Conservation (phyloP, 2,329 filamentous ascomycete species). For the Pyrenophora teres region DNA sequence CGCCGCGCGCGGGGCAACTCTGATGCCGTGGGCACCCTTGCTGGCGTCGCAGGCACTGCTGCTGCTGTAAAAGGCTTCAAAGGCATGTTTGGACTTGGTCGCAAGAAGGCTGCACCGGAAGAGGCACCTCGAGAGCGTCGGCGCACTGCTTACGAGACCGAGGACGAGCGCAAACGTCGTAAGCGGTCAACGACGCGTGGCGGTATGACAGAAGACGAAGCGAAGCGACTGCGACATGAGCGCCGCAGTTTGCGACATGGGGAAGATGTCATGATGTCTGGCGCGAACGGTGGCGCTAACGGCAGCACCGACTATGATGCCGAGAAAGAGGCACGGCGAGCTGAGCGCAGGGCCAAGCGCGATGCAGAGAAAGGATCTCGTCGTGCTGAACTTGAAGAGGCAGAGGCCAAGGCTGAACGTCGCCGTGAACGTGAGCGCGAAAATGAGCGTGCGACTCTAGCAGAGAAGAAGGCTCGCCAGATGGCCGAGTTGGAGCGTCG, state of each 20-base stretch:
- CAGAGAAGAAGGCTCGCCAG: slow-evolving; percentile 45
- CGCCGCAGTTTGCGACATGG: slow-evolving; percentile 41
- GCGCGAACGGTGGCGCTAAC: slow-evolving; percentile 30
- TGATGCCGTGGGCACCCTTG: slow-evolving; percentile 60
- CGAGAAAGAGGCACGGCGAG: slow-evolving; percentile 46
- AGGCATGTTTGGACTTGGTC: slow-evolving; percentile 55
- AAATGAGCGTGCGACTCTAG: slow-evolving; percentile 38
- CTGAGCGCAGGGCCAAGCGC: slow-evolving; percentile 40
- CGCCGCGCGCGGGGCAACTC: slow-evolving; percentile 63
- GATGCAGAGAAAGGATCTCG: slow-evolving; percentile 45
- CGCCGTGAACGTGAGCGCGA: slow-evolving; percentile 47
- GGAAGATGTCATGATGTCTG: slow-evolving; percentile 35
- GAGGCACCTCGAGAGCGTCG: slow-evolving; percentile 42
- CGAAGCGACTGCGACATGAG: slow-evolving; percentile 44
- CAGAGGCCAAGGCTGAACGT: slow-evolving; percentile 43
- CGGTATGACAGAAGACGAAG: slow-evolving; percentile 44
- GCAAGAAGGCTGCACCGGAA: slow-evolving; percentile 39
- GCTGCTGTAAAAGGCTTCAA: slow-evolving; percentile 60
- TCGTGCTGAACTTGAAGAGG: slow-evolving; percentile 43
- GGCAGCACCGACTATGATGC: slow-evolving; percentile 40
- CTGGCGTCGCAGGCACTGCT: slow-evolving; percentile 36
- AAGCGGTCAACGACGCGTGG: slow-evolving; percentile 45
- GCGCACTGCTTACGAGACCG: slow-evolving; percentile 42
- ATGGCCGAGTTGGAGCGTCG: slow-evolving; percentile 47
- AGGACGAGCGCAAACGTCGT: slow-evolving; percentile 45